phyloP scores from a whole-genome alignment of 2,329 filamentous ascomycete genomes.

The Alternaria novae-zelandiae region DNA sequence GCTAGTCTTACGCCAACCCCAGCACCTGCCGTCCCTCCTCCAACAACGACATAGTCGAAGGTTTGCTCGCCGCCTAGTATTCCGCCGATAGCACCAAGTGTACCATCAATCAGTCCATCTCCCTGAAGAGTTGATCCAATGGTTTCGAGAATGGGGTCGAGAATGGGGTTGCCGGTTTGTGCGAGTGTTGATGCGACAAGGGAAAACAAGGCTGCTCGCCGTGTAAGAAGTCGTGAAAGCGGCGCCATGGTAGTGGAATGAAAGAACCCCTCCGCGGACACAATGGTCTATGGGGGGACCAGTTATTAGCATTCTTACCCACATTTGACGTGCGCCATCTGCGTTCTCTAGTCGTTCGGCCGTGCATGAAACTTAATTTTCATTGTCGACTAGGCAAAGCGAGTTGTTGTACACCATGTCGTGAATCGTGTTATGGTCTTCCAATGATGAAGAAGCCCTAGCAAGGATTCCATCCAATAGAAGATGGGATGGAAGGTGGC shows the following conservation, averaged over 20 bases:
- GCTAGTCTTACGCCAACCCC: neutral
- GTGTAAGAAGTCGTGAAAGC: neutral
- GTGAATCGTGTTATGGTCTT: too few relatives aligned
- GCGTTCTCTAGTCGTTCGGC: neutral
- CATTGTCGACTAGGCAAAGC: neutral
- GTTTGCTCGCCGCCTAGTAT: neutral
- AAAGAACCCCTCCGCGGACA: neutral
- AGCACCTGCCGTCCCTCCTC: neutral
- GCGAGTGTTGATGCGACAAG: neutral
- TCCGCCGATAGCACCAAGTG: neutral
- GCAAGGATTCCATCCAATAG: too few relatives aligned
- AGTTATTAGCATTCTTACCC: neutral
- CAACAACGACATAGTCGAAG: neutral
- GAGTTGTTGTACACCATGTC: neutral
- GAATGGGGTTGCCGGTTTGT: neutral
- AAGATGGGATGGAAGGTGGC: too few relatives aligned
- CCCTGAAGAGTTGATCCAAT: neutral
- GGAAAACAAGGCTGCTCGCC: neutral
- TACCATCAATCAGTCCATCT: neutral
- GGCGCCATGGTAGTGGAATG: neutral
- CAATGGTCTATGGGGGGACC: neutral
- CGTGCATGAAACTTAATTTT: neutral
- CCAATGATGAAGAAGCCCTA: too few relatives aligned
- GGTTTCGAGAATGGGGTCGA: neutral
- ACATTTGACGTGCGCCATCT: neutral